phyloP scores from a whole-genome alignment of 257 asterid genomes.

The Petunia axillaris region DNA sequence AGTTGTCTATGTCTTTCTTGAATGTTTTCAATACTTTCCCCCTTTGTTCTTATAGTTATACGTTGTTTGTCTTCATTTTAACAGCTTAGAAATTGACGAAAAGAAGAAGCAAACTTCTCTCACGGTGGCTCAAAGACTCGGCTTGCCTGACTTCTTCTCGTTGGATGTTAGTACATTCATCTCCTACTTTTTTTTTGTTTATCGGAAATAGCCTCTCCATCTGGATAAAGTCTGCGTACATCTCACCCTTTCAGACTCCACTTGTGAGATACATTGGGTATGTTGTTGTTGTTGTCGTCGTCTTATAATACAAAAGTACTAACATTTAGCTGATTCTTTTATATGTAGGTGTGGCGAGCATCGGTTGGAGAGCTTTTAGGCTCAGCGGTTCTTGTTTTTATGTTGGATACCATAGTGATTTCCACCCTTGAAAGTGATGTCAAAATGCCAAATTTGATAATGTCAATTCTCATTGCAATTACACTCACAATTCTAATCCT shows the following conservation, averaged over 20 bases:
- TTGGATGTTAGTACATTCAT: slow-evolving; percentile 46
- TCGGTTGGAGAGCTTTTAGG: slow-evolving; percentile 76
- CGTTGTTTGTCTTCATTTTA: neutral
- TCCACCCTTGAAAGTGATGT: slow-evolving; percentile 53
- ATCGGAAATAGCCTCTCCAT: no score
- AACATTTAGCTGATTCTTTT: neutral
- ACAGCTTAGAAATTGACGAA: slow-evolving; percentile 22
- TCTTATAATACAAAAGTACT: no score
- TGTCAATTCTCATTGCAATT: slow-evolving; percentile 57
- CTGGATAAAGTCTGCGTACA: no score
- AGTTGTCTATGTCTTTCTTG: no score
- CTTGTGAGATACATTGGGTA: no score
- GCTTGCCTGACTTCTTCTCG: slow-evolving; percentile 52
- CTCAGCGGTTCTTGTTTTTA: slow-evolving; percentile 66
- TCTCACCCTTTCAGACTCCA: no score
- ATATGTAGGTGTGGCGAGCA: slow-evolving; percentile 70
- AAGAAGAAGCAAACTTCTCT: slow-evolving; percentile 33
- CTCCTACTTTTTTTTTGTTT: no score
- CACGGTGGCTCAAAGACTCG: slow-evolving; percentile 49
- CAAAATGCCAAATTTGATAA: slow-evolving; percentile 58
- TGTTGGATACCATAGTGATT: slow-evolving; percentile 69
- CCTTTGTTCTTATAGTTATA: neutral
- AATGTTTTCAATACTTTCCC: neutral
- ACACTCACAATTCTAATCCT: slow-evolving; percentile 60
- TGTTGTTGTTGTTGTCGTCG: no score